A percentile compares a stretch with the other conserved stretches of the same genome.
These are phyloP conservation scores for Penicillium sumatraense DNA, from an alignment of 2,329 filamentous ascomycete species.

Conservation along the genomic window DNA sequence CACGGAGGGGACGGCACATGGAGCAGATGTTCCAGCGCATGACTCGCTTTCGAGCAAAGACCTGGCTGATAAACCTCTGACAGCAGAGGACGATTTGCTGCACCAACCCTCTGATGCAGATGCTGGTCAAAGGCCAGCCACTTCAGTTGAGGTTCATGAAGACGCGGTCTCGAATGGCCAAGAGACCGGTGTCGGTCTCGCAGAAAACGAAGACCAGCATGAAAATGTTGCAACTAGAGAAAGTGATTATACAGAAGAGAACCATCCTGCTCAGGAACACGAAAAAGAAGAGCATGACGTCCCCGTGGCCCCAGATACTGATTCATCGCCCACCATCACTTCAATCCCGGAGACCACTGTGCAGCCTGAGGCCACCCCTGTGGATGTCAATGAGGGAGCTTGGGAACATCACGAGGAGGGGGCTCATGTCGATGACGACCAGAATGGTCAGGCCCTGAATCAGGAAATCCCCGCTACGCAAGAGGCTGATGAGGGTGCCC, in stretches of 20 bases:
- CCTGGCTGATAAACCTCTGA: not conserved
- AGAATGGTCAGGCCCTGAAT: slow-evolving; percentile 28
- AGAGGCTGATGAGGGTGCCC: slow-evolving; percentile 13
- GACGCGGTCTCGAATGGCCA: not conserved
- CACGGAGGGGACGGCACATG: not conserved
- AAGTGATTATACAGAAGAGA: slow-evolving; percentile 7
- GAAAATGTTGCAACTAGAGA: slow-evolving; percentile 14
- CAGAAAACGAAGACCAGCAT: slow-evolving; percentile 12
- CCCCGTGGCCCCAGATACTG: slow-evolving; percentile 35
- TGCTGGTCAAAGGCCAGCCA: not conserved
- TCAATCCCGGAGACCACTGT: slow-evolving; percentile 23
- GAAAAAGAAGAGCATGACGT: slow-evolving; percentile 27
- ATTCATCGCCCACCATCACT: slow-evolving; percentile 34
- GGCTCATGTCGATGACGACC: slow-evolving; percentile 37
- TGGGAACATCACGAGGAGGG: slow-evolving; percentile 5
- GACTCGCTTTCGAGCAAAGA: no score
- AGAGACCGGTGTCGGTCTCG: not conserved
- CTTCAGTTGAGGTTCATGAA: not conserved
- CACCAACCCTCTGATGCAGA: not conserved
- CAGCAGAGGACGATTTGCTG: not conserved
- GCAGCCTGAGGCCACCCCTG: slow-evolving; percentile 17
- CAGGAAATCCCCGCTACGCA: slow-evolving; percentile 12
- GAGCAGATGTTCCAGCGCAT: not conserved
- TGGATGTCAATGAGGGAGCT: slow-evolving; percentile 9
- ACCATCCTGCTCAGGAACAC: slow-evolving; percentile 7